Percentiles rank a stretch among this genome's conserved stretches.
Conservation (phyloP, 2,329 filamentous ascomycete genomes). For the Calonectria multiphialidica region DNA sequence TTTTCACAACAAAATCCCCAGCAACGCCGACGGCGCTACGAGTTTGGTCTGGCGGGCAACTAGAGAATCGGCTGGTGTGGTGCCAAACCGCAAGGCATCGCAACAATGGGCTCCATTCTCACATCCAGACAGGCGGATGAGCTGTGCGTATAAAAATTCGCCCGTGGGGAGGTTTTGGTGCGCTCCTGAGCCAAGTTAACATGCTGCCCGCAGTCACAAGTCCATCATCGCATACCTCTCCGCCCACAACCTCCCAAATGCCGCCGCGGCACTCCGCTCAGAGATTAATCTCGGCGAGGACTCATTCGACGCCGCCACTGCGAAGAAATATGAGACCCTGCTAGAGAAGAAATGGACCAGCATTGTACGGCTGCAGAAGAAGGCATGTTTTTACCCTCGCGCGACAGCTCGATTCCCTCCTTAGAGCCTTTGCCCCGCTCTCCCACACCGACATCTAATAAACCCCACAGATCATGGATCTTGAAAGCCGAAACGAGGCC, state of each 20-base stretch:
- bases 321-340: conserved; percentile 94
- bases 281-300: conserved; percentile 80
- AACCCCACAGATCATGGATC: conserved; percentile 83
- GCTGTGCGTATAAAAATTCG: conserved; percentile 71
- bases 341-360: conserved; percentile 99
- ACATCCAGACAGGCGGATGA: conserved; percentile 88
- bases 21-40: conserved; percentile 19
- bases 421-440: conserved; percentile 2
- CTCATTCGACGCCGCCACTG: conserved; percentile 81
- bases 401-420: conserved; percentile 11
- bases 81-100: conserved; percentile 17
- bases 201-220: conserved; percentile 76
- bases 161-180: conserved; percentile 6
- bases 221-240: conserved; percentile 91
- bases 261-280: conserved; percentile 78
- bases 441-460: conserved; percentile 19
- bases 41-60: conserved; percentile 22
- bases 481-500: conserved; percentile 79
- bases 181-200: conserved; percentile 33
- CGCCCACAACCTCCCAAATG: conserved; percentile 77
- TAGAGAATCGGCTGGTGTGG: conserved; percentile 18
- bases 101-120: conserved; percentile 78
- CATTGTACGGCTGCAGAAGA: conserved; percentile 94
- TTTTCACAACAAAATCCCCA: neutral
- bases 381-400: conserved; percentile 65